These are phyloP conservation scores for Plasmodium sp. DNA, from an alignment of 169 alveolate genomes.

Conservation along the genomic window DNA sequence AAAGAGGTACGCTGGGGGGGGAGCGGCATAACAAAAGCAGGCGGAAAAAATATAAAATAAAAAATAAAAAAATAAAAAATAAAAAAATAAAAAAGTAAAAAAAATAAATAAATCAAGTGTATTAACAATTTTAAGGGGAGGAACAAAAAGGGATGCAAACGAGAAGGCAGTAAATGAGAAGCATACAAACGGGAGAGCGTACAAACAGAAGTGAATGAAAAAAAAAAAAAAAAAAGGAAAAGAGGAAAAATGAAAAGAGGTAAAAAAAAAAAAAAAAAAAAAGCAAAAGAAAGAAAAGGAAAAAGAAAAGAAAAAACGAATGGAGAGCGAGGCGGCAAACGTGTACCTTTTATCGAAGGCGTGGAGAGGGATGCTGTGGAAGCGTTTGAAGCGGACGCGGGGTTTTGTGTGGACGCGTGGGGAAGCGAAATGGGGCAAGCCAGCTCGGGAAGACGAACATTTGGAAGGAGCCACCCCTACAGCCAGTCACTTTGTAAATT, in stretches of 20 bases:
- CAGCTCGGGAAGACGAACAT: neutral
- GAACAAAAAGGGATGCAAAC: neutral
- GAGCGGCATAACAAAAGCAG: neutral
- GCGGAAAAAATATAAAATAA: neutral
- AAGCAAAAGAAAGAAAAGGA: neutral
- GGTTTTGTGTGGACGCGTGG: neutral
- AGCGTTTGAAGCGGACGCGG: neutral
- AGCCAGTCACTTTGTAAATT: neutral
- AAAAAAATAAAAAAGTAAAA: too few species aligned
- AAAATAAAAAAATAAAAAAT: too few species aligned
- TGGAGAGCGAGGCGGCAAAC: neutral
- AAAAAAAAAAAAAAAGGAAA: slow-evolving; percentile 7
- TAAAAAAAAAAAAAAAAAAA: neutral
- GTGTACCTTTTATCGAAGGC: neutral
- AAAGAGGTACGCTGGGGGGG: neutral
- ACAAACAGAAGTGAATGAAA: neutral
- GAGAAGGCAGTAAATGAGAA: neutral
- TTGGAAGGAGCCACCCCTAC: neutral
- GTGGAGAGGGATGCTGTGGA: neutral
- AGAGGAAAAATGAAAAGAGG: too few species aligned
- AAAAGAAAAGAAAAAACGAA: neutral
- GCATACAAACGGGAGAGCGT: neutral
- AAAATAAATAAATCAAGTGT: neutral
- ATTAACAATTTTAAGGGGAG: neutral
- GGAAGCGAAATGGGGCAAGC: neutral